Percentiles rank a stretch among this genome's conserved stretches.
Evolutionary conservation across 2,329 filamentous ascomycete species (phyloP).

Genomic region (Trichoderma semiorbis): DNA sequence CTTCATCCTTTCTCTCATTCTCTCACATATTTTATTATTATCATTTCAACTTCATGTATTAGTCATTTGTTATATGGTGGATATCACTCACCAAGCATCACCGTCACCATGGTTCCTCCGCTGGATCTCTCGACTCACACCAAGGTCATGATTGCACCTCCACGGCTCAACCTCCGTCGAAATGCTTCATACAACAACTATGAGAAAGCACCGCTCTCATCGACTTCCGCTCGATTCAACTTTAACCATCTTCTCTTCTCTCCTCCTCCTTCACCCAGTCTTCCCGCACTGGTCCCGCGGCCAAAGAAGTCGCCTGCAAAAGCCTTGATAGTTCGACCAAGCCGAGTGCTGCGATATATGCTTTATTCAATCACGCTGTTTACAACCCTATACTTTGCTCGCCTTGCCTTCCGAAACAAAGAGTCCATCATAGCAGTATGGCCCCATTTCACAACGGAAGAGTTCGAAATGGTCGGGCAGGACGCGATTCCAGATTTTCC

Average conservation of each 20-base stretch:
- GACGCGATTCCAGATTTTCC: constrained; percentile 67
- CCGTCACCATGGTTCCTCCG: constrained; percentile 47
- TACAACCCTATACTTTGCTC: constrained; percentile 48
- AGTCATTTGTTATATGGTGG: background rate
- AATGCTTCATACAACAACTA: constrained; percentile 54
- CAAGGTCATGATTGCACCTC: constrained; percentile 52
- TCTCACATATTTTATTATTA: background rate
- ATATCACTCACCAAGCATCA: constrained; percentile 11
- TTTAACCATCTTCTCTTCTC: constrained; percentile 67
- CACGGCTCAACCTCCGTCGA: constrained; percentile 57
- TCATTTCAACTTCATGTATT: background rate
- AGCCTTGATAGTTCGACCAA: constrained; percentile 47
- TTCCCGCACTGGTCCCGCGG: constrained; percentile 64
- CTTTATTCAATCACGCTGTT: constrained; percentile 52
- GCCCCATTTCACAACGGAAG: constrained; percentile 42
- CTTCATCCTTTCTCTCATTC: background rate
- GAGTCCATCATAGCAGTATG: constrained; percentile 30
- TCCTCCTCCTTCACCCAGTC: constrained; percentile 65
- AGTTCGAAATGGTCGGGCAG: constrained; percentile 65
- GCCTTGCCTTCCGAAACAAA: constrained; percentile 28
- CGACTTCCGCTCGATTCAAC: constrained; percentile 60
- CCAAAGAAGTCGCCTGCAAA: constrained; percentile 59
- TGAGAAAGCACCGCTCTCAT: constrained; percentile 52
- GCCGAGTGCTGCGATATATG: constrained; percentile 54
- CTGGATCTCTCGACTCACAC: constrained; percentile 46